A percentile compares a stretch with the other conserved stretches of the same genome.
These are phyloP conservation scores for Hansenula lynferdii DNA, from an alignment of 1,139 yeast species.

Conservation along the genomic window DNA sequence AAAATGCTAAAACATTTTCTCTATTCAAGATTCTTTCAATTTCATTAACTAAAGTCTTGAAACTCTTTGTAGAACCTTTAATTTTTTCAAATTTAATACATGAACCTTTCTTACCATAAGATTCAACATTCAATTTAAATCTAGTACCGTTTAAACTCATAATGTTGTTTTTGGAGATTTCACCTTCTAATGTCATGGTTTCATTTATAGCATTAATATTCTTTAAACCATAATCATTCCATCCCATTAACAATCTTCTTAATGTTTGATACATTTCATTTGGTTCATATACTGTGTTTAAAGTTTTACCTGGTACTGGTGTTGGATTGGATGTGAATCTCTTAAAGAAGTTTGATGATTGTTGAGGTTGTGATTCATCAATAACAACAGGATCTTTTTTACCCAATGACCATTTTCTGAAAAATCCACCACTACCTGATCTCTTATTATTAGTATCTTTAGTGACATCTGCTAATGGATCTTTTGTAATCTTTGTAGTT, in stretches of 20 bases:
- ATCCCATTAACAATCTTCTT: slow-evolving; percentile 55
- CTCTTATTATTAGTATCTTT: slow-evolving; percentile 15
- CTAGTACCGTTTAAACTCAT: slow-evolving; percentile 61
- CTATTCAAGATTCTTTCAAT: slow-evolving; percentile 38
- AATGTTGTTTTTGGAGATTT: slow-evolving; percentile 55
- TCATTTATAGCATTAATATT: slow-evolving; percentile 45
- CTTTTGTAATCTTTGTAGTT: slow-evolving; percentile 14
- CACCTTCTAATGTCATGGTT: slow-evolving; percentile 47
- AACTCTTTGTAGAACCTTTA: slow-evolving; percentile 68
- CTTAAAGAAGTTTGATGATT: slow-evolving; percentile 13
- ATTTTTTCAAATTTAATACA: slow-evolving; percentile 50
- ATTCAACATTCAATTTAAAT: slow-evolving; percentile 51
- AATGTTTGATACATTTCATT: slow-evolving; percentile 60
- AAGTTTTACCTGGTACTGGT: slow-evolving; percentile 9
- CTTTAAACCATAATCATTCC: slow-evolving; percentile 69
- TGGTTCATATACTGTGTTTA: slow-evolving; percentile 27
- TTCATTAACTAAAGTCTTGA: slow-evolving; percentile 49
- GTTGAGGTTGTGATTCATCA: slow-evolving; percentile 33
- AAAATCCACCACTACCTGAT: slow-evolving; percentile 31
- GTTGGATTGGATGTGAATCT: slow-evolving; percentile 9
- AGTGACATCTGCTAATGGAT: slow-evolving; percentile 17
- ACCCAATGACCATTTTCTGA: slow-evolving; percentile 53
- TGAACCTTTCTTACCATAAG: slow-evolving; percentile 33
- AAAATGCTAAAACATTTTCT: slow-evolving; percentile 32
- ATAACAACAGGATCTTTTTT: slow-evolving; percentile 38